Base-by-base conservation (phyloP, 352 stramenopile species). In the Globisporangium okanoganense region DNA sequence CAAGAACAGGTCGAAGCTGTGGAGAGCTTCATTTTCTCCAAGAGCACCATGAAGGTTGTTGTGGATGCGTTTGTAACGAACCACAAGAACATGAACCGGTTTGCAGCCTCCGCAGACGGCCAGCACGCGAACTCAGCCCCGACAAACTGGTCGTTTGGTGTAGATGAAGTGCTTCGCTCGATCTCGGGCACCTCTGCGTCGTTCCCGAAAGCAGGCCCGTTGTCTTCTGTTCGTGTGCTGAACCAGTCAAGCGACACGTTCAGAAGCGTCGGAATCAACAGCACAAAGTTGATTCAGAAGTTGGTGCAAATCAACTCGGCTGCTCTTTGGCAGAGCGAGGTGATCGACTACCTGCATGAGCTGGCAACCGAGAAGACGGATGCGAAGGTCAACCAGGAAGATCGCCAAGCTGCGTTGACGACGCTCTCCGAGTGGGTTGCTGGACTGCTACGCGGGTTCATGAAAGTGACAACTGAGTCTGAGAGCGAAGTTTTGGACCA, bases 81-180 rank as follows among this genome's bases (percentile, higher is more conserved):
- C 43, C 76, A 90, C 64, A 87, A 82, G 31, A 85, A 73, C 44
- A 76, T 74, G 4, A 79, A 86, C 45, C 73, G 69, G 18, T 86
- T 87, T 59, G 67, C 75, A 14, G 73, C 80, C 10, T 90, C 83
- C 29, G 79, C 82, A 0, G 82, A 92, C 69, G 79, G 82, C 0
- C 79, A 91, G 33, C 80, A 88, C 41, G 77, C 80, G 1, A 73
- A 87, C 49, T 84, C 74, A 12, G 81, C 83, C 0, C 81, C 83
- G 0, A 87, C 75, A 25, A 74, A 88, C 50, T 93, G 84, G 84
- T 90, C 79, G 22, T 84, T 91, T 56, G 84, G 84, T 24, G 81
- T 93, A 25, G 81, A 70, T 31, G 81, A 90, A 36, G 62, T 90
- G 0, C 66, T 91, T 38, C 67, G 69, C 5, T 80, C 81, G 56